phyloP scores from a whole-genome alignment of 1,284 basidiomycete species.

The Albatrellus sp. region DNA sequence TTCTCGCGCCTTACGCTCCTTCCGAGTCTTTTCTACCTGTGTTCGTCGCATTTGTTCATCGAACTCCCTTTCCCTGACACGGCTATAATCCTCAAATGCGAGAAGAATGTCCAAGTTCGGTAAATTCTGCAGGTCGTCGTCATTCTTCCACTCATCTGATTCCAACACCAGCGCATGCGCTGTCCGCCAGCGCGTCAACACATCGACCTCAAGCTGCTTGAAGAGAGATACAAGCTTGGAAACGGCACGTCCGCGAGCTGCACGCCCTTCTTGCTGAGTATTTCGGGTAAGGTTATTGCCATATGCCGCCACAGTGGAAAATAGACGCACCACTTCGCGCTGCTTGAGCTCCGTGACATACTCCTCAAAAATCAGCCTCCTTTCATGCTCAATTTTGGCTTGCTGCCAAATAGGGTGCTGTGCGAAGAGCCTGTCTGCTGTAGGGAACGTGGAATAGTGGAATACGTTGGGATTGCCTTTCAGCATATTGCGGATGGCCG shows the following conservation, averaged over 20 bases:
- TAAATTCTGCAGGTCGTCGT: slow-evolving; percentile 65
- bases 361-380: slow-evolving; percentile 80
- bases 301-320: background rate
- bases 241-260: slow-evolving; percentile 63
- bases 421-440: slow-evolving; percentile 72
- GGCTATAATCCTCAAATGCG: slow-evolving; percentile 86
- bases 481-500: slow-evolving; percentile 74
- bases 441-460: slow-evolving; percentile 80
- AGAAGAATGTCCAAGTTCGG: slow-evolving; percentile 83
- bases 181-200: slow-evolving; percentile 79
- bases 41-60: slow-evolving; percentile 70
- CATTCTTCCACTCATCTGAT: slow-evolving; percentile 67
- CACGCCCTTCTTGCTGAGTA: slow-evolving; percentile 60
- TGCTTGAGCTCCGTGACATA: slow-evolving; percentile 76
- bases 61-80: slow-evolving; percentile 78
- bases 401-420: slow-evolving; percentile 85
- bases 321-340: slow-evolving; percentile 66
- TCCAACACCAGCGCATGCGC: slow-evolving; percentile 67
- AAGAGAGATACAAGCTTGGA: slow-evolving; percentile 69
- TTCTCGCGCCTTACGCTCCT: slow-evolving; percentile 79
- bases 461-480: slow-evolving; percentile 77
- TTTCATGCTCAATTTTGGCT: slow-evolving; percentile 71
- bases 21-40: slow-evolving; percentile 73
- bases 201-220: slow-evolving; percentile 75
- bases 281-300: slow-evolving; percentile 1